phyloP scores from a whole-genome alignment of 2,329 filamentous ascomycete species.

The Fusarium pseudocircinatum region DNA sequence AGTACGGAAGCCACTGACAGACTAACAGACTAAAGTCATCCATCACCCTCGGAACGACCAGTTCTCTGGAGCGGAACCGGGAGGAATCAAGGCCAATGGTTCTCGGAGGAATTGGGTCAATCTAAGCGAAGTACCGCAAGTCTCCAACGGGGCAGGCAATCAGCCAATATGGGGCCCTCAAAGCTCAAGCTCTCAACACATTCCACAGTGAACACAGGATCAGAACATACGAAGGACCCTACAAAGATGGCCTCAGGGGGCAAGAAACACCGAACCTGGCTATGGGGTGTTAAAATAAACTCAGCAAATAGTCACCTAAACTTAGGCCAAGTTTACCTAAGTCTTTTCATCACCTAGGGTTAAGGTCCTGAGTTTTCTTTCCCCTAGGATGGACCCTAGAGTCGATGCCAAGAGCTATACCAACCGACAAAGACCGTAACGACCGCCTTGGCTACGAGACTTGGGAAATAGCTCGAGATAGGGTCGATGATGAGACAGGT shows the following conservation, averaged over 20 bases:
- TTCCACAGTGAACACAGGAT: conserved; percentile 22
- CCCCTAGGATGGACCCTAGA: background rate
- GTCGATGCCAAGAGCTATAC: conserved; percentile 17
- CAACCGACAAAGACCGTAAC: background rate
- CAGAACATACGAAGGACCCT: conserved; percentile 4
- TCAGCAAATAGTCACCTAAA: no score
- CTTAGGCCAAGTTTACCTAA: no score
- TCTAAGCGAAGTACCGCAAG: background rate
- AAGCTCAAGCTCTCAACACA: conserved; percentile 14
- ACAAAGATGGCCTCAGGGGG: background rate
- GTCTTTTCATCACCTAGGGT: no score
- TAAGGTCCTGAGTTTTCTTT: no score
- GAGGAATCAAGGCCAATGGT: conserved; percentile 3
- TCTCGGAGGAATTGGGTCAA: background rate
- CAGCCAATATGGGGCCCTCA: conserved; percentile 1
- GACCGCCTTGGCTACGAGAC: conserved; percentile 1
- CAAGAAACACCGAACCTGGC: no score
- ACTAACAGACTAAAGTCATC: no score
- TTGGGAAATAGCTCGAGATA: conserved; percentile 1
- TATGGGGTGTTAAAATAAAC: no score
- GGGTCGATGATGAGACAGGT: background rate
- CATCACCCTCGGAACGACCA: background rate
- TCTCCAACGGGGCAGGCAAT: background rate
- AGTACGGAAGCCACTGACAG: conserved; percentile 21
- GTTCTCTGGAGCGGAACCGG: background rate